phyloP scores from a whole-genome alignment of 192 early-diverging fungal species.

The Coemansia sp. region DNA sequence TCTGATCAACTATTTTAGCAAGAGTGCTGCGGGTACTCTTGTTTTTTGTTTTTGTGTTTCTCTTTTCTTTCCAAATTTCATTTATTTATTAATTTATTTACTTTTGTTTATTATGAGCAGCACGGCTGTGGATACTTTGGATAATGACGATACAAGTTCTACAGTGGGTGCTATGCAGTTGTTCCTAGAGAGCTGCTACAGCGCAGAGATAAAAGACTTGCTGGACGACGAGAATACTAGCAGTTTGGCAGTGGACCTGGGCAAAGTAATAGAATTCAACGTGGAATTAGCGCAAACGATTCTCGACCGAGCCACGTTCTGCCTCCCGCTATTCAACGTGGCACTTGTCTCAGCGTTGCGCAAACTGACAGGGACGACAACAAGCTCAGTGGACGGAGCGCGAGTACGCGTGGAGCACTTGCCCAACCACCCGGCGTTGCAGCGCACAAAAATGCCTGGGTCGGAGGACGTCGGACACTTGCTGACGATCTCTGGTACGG shows the following conservation, averaged over 20 bases:
- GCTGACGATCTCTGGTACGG: conserved; percentile 66
- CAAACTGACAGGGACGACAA: not conserved
- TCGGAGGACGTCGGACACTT: conserved; percentile 63
- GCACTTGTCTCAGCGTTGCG: conserved; percentile 19
- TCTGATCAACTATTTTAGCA: not conserved
- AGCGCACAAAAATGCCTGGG: conserved; percentile 59
- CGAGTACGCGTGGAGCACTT: not conserved
- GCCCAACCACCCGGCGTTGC: conserved; percentile 29
- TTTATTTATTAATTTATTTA: conserved; percentile 4
- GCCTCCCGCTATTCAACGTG: conserved; percentile 17
- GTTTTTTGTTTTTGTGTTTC: not conserved
- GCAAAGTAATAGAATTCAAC: conserved; percentile 27
- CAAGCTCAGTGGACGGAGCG: not conserved
- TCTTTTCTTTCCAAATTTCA: not conserved
- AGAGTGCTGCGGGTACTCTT: too few species aligned
- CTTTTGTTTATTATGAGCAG: not conserved
- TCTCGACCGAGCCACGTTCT: conserved; percentile 13
- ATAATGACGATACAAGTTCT: not conserved
- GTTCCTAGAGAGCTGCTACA: conserved; percentile 20
- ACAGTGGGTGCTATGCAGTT: conserved; percentile 22
- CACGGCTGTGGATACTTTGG: not conserved
- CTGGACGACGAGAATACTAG: not conserved
- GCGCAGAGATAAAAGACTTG: not conserved
- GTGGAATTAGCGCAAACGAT: conserved; percentile 24
- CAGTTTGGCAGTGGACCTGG: conserved; percentile 20